These are phyloP conservation scores for Xylaria palmicola DNA, from an alignment of 495 filamentous ascomycete genomes.

Conservation along the genomic window DNA sequence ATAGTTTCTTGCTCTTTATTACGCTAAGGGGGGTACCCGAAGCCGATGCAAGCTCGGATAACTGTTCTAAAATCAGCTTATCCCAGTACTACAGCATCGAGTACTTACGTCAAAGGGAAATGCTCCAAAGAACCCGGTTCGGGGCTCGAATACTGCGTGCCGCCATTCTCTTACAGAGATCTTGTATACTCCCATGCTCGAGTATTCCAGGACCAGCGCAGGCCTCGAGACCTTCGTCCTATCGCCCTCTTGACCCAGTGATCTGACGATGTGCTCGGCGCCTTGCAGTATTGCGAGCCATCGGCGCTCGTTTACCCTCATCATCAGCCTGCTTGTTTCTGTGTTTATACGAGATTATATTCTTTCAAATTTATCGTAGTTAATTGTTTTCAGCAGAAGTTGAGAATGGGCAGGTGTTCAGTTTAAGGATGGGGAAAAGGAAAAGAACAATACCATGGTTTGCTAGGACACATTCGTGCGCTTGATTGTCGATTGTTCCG, in stretches of 20 bases:
- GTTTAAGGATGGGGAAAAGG: too few species aligned
- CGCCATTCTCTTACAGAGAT: constrained; percentile 1
- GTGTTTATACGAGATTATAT: neutral
- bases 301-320: neutral
- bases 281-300: neutral
- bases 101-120: constrained; percentile 2
- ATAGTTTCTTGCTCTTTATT: neutral
- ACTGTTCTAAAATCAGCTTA: neutral
- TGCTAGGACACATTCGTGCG: too few species aligned
- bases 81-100: neutral
- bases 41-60: constrained; percentile 4
- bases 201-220: constrained; percentile 1
- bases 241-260: neutral
- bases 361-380: too few species aligned
- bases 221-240: neutral
- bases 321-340: constrained; percentile 5
- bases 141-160: neutral
- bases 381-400: too few species aligned
- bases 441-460: too few species aligned
- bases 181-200: constrained; percentile 2
- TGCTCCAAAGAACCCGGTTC: constrained; percentile 3
- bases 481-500: too few species aligned
- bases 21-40: neutral
- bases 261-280: neutral
- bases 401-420: too few species aligned